Evolutionary conservation across 2,329 filamentous ascomycete species (phyloP), one percentile per base, ranked within the genome.

Genomic region (Calonectria pseudoreteaudii): DNA sequence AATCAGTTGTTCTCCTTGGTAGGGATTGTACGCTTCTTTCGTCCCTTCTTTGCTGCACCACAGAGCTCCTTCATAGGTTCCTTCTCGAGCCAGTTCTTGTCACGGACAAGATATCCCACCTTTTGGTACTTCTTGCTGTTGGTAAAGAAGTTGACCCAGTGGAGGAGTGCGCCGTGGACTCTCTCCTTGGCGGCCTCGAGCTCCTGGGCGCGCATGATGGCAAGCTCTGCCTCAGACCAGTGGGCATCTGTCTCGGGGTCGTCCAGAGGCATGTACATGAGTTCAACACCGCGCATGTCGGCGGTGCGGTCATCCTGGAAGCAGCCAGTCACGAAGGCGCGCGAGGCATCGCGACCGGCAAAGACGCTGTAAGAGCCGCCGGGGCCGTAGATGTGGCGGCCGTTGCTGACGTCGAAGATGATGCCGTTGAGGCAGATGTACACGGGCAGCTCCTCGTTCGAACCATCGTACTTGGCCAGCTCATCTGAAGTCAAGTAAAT

Each of bases 321-420:
- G 85, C 97, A 99, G 23, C 95, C 95, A 2, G 97, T 98, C 13
- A 99, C 92, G 84, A 95, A 99, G 26, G 93, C 95, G 64, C 97
- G 93, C 18, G 94, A 92, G 41, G 96, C 96, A 85, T 99, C 97
- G 75, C 90, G 90, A 74, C 96, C 97, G 0, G 95, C 91, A 84
- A 99, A 98, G 86, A 94, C 93, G 81, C 93, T 90, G 88, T 99
- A 99, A 47, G 92, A 92, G 6, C 96, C 97, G 34, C 95, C 95
- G 0, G 96, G 93, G 0, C 94, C 94, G 87, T 97, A 97, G 85
- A 94, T 87, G 84, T 90, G 84, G 79, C 91, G 88, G 68, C 92
- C 92, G 36, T 89, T 86, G n/a, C 91, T 91, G 50, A 97, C 95
- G 84, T 97, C 95, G 89, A 94, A 97, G 85, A 97, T 94, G 72